These are phyloP conservation scores for Sphaceloma murrayae DNA, from an alignment of 2,329 filamentous ascomycete species.

Conservation along the genomic window DNA sequence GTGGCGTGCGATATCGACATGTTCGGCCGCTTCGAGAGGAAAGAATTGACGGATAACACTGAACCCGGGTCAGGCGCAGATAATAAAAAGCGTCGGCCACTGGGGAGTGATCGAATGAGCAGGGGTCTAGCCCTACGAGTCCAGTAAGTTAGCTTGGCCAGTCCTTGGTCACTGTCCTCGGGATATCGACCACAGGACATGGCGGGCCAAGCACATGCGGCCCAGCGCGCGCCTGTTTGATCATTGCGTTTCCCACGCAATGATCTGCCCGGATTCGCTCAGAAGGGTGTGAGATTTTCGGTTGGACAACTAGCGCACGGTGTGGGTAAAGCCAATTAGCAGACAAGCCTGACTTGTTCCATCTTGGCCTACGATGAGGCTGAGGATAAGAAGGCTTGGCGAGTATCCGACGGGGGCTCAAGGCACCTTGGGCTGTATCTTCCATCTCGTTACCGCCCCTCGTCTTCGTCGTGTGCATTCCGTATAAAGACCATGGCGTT, in stretches of 20 bases:
- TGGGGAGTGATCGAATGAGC: no score
- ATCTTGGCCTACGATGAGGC: slow-evolving; percentile 15
- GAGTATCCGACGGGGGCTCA: neutral
- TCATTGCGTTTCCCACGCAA: neutral
- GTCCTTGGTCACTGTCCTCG: no score
- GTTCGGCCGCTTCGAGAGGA: neutral
- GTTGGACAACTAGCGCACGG: neutral
- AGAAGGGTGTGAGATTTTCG: slow-evolving; percentile 12
- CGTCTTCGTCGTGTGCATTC: no score
- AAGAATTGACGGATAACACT: neutral
- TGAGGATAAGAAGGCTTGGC: neutral
- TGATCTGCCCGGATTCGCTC: slow-evolving; percentile 1
- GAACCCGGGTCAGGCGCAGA: no score
- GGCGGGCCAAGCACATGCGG: neutral
- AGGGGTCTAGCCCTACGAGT: no score
- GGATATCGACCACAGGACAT: neutral
- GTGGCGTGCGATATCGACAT: slow-evolving; percentile 9
- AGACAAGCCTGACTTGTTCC: slow-evolving; percentile 12
- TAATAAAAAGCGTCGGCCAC: neutral
- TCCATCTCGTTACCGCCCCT: no score
- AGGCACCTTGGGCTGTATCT: neutral
- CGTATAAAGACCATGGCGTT: no score
- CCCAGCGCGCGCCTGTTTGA: neutral
- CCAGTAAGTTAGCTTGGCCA: no score
- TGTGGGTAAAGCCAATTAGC: slow-evolving; percentile 8